Base-by-base conservation (phyloP, 78 protist genomes). In the Guillardia theta region DNA sequence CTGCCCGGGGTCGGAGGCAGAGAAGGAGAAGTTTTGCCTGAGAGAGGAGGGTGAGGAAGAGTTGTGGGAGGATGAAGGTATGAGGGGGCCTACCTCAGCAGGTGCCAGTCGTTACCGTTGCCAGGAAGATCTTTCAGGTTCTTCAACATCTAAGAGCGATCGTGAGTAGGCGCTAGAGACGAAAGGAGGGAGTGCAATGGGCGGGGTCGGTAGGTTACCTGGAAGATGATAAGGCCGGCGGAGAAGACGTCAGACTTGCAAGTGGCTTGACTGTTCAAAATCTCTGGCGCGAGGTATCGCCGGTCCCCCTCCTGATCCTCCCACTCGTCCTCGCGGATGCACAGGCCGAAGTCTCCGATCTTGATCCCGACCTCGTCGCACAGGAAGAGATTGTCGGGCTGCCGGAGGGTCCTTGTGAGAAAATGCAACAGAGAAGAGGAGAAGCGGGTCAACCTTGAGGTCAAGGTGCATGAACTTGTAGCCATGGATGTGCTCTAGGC, bases 271-370 rank as follows among this genome's bases (percentile, higher is more conserved):
- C 87, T 43, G 45, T 70, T 27, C 39, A 70, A 43, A 3, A 70
- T 27, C 87, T 70, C 87, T 6, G 87, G 87, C 87, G 87, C 87
- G 39, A 70, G 33, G 87, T 70, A 70, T 1, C 87, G 87, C 45
- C 22, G n/a, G 87, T 70, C 87, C 5, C 87, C 87, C 41, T 70
- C 87, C 41, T 70, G 87, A 10, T 70, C 87, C 47, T 70, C 87
- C 87, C 87, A 70, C 5, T 70, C 87, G 22, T 1, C 87, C 87
- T 21, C 87, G 9, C 22, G 45, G 47, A 70, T 36, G 44, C 87
- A 70, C 87, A 70, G 87, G 9, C 87, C 87, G 87, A 70, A 70
- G 87, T 70, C 87, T 1, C 87, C 87, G 87, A 70, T 70, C 87
- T 24, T 4, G 45, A 70, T 36, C 41, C 4, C 4, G 44, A 3